Conservation (phyloP, 1,139 yeast genomes). For the Scheffersomyces parashehatae region DNA sequence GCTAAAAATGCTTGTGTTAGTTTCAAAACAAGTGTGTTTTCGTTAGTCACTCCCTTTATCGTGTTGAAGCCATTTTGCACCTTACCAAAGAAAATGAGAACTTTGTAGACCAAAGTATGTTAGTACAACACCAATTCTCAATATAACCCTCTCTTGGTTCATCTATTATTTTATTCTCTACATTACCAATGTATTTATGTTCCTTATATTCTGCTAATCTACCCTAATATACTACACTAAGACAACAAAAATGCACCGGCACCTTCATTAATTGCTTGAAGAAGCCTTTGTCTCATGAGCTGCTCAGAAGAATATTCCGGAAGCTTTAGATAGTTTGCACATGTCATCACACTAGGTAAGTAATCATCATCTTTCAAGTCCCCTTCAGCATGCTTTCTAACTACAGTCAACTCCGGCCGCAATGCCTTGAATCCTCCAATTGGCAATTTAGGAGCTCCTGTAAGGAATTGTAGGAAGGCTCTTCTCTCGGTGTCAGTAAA, state of each 20-base stretch:
- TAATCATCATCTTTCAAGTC: conserved; percentile 73
- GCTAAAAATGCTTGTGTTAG: too few species aligned
- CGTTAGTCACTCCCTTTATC: too few species aligned
- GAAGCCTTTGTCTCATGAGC: conserved; percentile 57
- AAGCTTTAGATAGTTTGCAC: conserved; percentile 89
- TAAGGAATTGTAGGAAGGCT: conserved; percentile 78
- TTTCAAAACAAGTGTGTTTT: too few species aligned
- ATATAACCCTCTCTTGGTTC: neutral
- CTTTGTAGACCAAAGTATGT: neutral
- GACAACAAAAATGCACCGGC: conserved; percentile 86
- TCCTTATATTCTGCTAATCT: neutral
- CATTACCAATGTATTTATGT: neutral
- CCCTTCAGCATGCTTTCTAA: conserved; percentile 73
- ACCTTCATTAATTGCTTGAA: conserved; percentile 82
- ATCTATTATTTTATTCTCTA: neutral
- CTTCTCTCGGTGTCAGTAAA: conserved; percentile 61
- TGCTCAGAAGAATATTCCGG: conserved; percentile 74
- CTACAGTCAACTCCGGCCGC: conserved; percentile 84
- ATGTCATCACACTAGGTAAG: conserved; percentile 97
- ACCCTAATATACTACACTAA: conserved; percentile 16
- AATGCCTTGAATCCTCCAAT: conserved; percentile 90
- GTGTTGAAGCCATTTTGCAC: too few species aligned
- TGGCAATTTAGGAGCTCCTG: conserved; percentile 93
- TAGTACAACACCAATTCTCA: neutral
- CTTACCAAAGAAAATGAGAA: neutral